Base-by-base conservation (phyloP, 306 rosid species). In the Prosopis cineraria region DNA sequence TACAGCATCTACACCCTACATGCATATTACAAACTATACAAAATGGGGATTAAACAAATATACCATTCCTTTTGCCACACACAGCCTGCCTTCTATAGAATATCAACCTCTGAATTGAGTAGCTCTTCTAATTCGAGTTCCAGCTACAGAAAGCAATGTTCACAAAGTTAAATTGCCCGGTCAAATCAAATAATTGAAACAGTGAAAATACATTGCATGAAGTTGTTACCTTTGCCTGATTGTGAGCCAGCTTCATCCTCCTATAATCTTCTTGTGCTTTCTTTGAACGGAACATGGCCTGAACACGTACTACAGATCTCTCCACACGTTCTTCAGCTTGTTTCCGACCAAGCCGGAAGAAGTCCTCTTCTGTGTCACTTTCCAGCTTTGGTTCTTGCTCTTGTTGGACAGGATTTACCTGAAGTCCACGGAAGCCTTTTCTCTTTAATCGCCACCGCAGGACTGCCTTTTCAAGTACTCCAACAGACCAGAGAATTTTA, bases 401-500 rank as follows among this genome's bases (percentile, higher is more conserved):
- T 9, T 64, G 78, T 79, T 83, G 79, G 7, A 10, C 68, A 1
- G 93, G 85, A 78, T 84, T 86, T 75, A 91, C 98, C 70, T 87
- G 88, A 19, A 96, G 98, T 41, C 98, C 99, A 2, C 99, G 97
- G 64, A 96, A 90, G 27, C 99, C 99, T 84, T 79, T 96, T 80
- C 96, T 86, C 90, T 89, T 96, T 11, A 88, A 74, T 72, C 96
- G 97, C 99, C 99, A 96, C 8, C 99, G 93, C 70, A 96, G 77
- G 85, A 96, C 71, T 41, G 63, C 98, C 82, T 96, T 96, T 91
- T 96, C 99, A 30, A 96, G 86, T 77, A 96, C 87, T 67, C 99
- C 99, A 30, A 96, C 99, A 1, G 97, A 93, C 99, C 99, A 96
- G 55, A 91, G 76, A 73, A 96, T 88, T 87, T 96, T 96, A 5